A percentile compares a stretch with the other conserved stretches of the same genome.
Conservation (phyloP, 108 stramenopile species). For the Pseudonitzschia delicatissima region DNA sequence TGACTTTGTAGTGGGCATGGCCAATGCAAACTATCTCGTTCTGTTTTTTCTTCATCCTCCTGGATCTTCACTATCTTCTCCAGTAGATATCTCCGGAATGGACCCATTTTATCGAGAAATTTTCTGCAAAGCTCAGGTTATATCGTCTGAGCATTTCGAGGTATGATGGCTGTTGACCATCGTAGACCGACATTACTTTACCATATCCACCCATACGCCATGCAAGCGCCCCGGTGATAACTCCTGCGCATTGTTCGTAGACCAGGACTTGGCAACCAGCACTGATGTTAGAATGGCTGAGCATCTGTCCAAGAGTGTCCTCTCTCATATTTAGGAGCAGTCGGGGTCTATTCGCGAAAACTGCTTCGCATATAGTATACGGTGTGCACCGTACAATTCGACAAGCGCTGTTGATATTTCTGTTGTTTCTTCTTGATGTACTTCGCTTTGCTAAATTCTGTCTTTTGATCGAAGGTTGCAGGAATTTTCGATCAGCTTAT, state of each 20-base stretch:
- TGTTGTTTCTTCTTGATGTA: constrained; percentile 73
- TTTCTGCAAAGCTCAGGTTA: constrained; percentile 65
- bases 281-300: constrained; percentile 73
- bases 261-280: constrained; percentile 81
- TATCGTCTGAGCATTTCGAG: constrained; percentile 61
- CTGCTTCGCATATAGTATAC: constrained; percentile 55
- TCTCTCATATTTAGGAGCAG: constrained; percentile 66
- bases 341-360: constrained; percentile 60
- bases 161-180: constrained; percentile 70
- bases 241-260: constrained; percentile 63
- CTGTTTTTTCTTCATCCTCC: constrained; percentile 57
- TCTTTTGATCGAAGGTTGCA: constrained; percentile 76
- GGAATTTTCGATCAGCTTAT: constrained; percentile 76
- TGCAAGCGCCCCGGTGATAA: constrained; percentile 68
- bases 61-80: constrained; percentile 29
- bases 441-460: constrained; percentile 83
- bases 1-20: constrained; percentile 76
- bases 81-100: constrained; percentile 59
- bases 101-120: constrained; percentile 68
- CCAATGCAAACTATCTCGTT: constrained; percentile 60
- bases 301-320: constrained; percentile 78
- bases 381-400: constrained; percentile 73
- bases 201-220: constrained; percentile 89
- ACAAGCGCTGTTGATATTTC: constrained; percentile 81
- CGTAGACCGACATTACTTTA: constrained; percentile 58